Conservation (phyloP, 1,284 basidiomycete genomes). For the Dichomitus squalens region DNA sequence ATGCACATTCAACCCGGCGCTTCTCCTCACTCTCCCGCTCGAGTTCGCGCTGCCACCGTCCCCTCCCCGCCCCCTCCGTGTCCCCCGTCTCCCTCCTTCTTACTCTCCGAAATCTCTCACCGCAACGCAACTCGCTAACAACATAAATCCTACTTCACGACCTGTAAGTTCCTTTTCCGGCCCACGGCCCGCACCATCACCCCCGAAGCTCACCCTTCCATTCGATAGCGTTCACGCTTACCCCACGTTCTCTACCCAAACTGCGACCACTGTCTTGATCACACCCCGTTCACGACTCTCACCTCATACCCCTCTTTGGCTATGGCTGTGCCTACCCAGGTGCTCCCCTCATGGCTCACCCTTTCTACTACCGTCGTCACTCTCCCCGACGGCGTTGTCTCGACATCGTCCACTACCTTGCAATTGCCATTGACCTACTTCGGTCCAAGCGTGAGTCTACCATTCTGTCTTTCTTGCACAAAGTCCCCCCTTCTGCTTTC, state of each 20-base stretch:
- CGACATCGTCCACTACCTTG: slow-evolving; percentile 54
- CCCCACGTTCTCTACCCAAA: slow-evolving; percentile 37
- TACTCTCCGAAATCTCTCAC: neutral
- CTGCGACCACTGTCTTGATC: slow-evolving; percentile 23
- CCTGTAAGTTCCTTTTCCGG: neutral
- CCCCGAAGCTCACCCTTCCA: slow-evolving; percentile 10
- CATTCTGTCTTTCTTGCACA: neutral
- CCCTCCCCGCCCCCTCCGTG: neutral
- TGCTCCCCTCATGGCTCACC: slow-evolving; percentile 67
- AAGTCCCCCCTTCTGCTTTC: neutral
- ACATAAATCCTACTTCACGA: neutral
- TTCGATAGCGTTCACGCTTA: slow-evolving; percentile 17
- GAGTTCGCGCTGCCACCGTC: slow-evolving; percentile 1
- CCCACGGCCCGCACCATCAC: neutral
- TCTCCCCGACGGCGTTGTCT: slow-evolving; percentile 48
- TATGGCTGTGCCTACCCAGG: slow-evolving; percentile 62
- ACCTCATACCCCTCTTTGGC: slow-evolving; percentile 9
- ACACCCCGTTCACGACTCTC: slow-evolving; percentile 13
- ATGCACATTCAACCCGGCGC: neutral
- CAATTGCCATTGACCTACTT: slow-evolving; percentile 71
- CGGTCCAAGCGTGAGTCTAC: slow-evolving; percentile 66
- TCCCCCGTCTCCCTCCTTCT: neutral
- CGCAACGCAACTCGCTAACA: neutral
- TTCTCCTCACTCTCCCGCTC: neutral
- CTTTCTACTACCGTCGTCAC: slow-evolving; percentile 52